These are phyloP conservation scores for Phytophthora brassicae DNA, from an alignment of 352 stramenopile species.

Conservation along the genomic window DNA sequence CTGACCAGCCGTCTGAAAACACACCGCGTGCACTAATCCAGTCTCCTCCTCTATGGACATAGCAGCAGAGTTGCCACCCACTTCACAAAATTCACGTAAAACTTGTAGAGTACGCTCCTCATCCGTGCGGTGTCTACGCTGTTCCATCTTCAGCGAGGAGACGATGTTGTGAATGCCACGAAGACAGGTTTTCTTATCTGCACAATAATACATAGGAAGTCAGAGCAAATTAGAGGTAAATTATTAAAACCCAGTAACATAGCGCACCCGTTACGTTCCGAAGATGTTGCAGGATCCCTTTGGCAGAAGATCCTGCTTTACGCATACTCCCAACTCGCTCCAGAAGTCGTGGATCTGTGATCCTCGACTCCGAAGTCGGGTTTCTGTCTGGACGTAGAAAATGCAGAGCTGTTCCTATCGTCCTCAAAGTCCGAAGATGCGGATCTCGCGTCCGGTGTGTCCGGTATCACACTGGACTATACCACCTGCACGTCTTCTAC, in stretches of 20 bases:
- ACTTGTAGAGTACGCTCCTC: not conserved
- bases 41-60: conserved; percentile 7
- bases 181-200: conserved; percentile 2
- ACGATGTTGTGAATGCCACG: conserved; percentile 15
- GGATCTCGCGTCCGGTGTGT: no score
- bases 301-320: conserved; percentile 2
- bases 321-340: not conserved
- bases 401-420: no score
- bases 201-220: not conserved
- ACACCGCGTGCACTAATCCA: conserved; percentile 1
- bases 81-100: conserved; percentile 15
- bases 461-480: no score
- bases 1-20: conserved; percentile 10
- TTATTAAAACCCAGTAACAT: no score
- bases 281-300: conserved; percentile 9
- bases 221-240: no score
- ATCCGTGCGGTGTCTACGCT: not conserved
- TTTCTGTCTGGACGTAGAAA: not conserved
- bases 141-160: not conserved
- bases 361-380: no score
- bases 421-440: no score
- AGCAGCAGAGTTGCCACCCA: not conserved
- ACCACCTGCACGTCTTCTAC: no score
- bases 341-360: conserved; percentile 3
- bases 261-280: conserved; percentile 1